Evolutionary conservation across 306 rosid species (phyloP).

Genomic region (Acacia confusa): DNA sequence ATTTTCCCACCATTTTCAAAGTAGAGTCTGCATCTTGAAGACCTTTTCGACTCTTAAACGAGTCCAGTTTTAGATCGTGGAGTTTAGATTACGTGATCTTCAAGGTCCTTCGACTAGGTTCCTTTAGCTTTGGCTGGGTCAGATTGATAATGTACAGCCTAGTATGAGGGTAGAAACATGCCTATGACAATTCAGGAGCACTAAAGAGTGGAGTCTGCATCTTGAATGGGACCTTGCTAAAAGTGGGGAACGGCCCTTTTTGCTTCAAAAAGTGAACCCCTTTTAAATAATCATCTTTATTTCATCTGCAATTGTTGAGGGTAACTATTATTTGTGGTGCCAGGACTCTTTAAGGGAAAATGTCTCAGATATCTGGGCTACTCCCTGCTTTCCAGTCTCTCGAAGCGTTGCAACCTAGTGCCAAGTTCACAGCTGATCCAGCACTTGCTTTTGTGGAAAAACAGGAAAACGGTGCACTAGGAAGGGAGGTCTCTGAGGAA

Average conservation of each 20-base stretch:
- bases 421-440: conserved; percentile 45
- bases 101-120: conserved; percentile 23
- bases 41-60: not conserved
- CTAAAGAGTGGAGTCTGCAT: conserved; percentile 38
- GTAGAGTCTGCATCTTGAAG: conserved; percentile 2
- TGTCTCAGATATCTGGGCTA: conserved; percentile 52
- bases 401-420: conserved; percentile 69
- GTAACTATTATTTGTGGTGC: conserved; percentile 41
- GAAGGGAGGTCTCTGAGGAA: conserved; percentile 40
- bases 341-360: conserved; percentile 48
- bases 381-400: conserved; percentile 54
- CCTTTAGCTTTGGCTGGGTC: conserved; percentile 1
- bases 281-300: conserved; percentile 24
- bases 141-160: conserved; percentile 32
- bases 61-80: conserved; percentile 33
- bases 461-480: conserved; percentile 31
- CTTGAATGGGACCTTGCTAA: conserved; percentile 69
- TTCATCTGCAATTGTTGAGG: conserved; percentile 31
- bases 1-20: not conserved
- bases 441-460: conserved; percentile 43
- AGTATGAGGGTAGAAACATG: conserved; percentile 38
- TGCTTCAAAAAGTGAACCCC: conserved; percentile 37
- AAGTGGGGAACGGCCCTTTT: conserved; percentile 45
- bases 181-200: conserved; percentile 42
- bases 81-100: conserved; percentile 11